Conservation (phyloP, 2,329 filamentous ascomycete genomes). For the Talaromyces sp. region DNA sequence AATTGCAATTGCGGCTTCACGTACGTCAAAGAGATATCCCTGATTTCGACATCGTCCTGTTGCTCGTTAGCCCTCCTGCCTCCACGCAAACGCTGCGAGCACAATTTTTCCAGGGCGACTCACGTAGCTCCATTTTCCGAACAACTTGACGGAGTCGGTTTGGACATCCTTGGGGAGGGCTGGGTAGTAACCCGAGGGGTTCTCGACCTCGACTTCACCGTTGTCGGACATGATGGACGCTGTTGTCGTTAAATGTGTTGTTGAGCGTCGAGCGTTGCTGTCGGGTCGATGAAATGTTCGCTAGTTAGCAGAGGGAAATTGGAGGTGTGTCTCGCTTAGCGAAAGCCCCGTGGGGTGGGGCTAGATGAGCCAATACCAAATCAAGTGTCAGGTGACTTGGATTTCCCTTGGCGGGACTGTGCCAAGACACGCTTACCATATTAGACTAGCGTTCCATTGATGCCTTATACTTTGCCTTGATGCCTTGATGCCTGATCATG, state of each 20-base stretch:
- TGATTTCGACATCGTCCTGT: constrained; percentile 92
- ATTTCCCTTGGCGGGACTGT: background rate
- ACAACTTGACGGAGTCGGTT: constrained; percentile 91
- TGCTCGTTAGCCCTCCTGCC: constrained; percentile 5
- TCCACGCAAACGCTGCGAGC: background rate
- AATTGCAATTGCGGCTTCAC: constrained; percentile 38
- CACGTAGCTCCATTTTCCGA: constrained; percentile 93
- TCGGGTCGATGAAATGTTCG: constrained; percentile 39
- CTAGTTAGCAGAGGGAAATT: constrained; percentile 36
- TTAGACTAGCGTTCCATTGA: background rate
- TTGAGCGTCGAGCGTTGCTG: constrained; percentile 36
- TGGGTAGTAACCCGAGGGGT: constrained; percentile 65
- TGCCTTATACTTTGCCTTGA: background rate
- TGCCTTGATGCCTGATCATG: background rate
- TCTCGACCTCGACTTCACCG: constrained; percentile 91
- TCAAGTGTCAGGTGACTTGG: constrained; percentile 27
- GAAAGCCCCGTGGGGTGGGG: constrained; percentile 34
- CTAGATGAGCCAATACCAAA: constrained; percentile 33
- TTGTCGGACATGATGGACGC: constrained; percentile 80
- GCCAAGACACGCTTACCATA: background rate
- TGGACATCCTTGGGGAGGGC: constrained; percentile 92
- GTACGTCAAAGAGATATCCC: constrained; percentile 99
- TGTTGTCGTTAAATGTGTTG: constrained; percentile 38
- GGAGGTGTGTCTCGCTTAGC: constrained; percentile 46
- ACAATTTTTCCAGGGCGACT: constrained; percentile 9